Conservation (phyloP, 2,329 filamentous ascomycete species). For the Acrodontium crateriforme region DNA sequence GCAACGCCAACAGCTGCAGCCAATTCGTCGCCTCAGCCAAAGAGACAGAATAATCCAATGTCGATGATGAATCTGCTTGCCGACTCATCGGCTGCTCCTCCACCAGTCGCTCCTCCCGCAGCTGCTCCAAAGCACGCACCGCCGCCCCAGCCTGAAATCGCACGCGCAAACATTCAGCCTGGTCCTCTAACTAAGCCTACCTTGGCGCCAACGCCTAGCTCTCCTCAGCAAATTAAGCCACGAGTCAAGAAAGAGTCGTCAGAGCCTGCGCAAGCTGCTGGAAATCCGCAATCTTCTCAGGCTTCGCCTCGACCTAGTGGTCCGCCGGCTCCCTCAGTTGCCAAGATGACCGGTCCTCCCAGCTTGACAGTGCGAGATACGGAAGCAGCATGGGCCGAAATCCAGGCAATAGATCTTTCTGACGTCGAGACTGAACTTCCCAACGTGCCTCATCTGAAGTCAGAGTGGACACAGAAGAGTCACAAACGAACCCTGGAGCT, state of each 20-base stretch:
- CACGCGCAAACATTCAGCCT: constrained; percentile 3
- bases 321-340: constrained; percentile 1
- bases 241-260: constrained; percentile 8
- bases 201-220: too few species aligned
- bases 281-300: background rate
- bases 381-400: constrained; percentile 43
- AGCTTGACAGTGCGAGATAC: constrained; percentile 31
- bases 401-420: constrained; percentile 50
- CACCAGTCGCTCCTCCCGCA: constrained; percentile 4
- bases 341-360: constrained; percentile 20
- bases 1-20: constrained; percentile 10
- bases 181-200: constrained; percentile 15
- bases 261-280: constrained; percentile 5
- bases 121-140: constrained; percentile 4
- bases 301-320: background rate
- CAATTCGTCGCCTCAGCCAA: constrained; percentile 21
- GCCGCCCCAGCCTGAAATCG: constrained; percentile 5
- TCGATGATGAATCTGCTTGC: constrained; percentile 92
- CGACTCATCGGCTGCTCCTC: constrained; percentile 34
- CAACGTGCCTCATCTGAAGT: constrained; percentile 37
- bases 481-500: constrained; percentile 59
- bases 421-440: constrained; percentile 44
- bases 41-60: constrained; percentile 71
- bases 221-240: constrained; percentile 10
- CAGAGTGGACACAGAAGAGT: constrained; percentile 39